A percentile compares a stretch with the other conserved stretches of the same genome.
Conservation (phyloP, 2,329 filamentous ascomycete species). For the Cladorrhinum sp. region DNA sequence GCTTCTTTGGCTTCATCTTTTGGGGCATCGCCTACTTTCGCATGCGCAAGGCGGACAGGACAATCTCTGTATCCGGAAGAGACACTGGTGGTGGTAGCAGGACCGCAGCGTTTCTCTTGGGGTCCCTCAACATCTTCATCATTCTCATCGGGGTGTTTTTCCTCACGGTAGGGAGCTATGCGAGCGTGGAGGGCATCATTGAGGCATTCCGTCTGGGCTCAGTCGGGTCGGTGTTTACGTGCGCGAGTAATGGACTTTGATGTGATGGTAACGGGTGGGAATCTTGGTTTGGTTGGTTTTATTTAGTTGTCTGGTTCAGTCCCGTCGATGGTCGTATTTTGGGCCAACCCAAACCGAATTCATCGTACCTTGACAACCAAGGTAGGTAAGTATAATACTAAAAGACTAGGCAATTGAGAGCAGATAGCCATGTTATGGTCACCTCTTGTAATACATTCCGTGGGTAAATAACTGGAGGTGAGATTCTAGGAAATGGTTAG, state of each 20-base stretch:
- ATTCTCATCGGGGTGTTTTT: conserved; percentile 78
- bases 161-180: conserved; percentile 78
- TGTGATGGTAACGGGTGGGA: not conserved
- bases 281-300: not conserved
- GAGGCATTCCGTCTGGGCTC: conserved; percentile 59
- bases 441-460: too few species aligned
- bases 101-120: conserved; percentile 50
- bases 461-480: too few species aligned
- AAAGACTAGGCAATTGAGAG: too few species aligned
- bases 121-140: conserved; percentile 68
- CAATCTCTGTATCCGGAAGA: conserved; percentile 29
- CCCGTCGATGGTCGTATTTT: too few species aligned
- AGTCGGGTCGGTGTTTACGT: conserved; percentile 73
- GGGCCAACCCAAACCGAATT: too few species aligned
- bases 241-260: conserved; percentile 64
- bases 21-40: conserved; percentile 80
- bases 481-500: too few species aligned
- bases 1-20: conserved; percentile 94
- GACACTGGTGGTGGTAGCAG: conserved; percentile 42
- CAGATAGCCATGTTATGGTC: too few species aligned
- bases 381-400: too few species aligned
- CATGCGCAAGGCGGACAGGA: conserved; percentile 66
- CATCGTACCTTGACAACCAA: too few species aligned
- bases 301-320: too few species aligned
- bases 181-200: conserved; percentile 70